Conservation (phyloP, 2,329 filamentous ascomycete species). For the Penicillium sp. region DNA sequence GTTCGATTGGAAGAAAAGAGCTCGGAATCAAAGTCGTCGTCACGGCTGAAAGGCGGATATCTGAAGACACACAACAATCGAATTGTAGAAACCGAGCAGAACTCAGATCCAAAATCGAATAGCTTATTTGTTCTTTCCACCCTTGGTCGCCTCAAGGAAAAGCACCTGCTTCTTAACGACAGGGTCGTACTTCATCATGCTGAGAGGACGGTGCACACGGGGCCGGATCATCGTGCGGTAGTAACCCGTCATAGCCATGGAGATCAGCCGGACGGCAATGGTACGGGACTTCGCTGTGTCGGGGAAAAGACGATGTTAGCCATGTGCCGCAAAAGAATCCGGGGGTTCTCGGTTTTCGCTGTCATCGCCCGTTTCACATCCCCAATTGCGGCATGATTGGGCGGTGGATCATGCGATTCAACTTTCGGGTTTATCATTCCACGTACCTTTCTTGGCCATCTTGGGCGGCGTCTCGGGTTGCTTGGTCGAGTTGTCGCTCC, state of each 20-base stretch:
- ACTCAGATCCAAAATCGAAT: neutral
- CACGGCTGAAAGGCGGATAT: neutral
- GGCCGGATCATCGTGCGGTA: constrained; percentile 89
- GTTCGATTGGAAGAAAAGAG: neutral
- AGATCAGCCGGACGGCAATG: constrained; percentile 88
- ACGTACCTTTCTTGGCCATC: constrained; percentile 26
- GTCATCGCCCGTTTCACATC: neutral
- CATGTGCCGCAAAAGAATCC: neutral
- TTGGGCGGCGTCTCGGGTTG: constrained; percentile 18
- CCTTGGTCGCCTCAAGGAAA: constrained; percentile 90
- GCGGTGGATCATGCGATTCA: neutral
- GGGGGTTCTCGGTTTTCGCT: constrained; percentile 6
- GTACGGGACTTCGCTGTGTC: constrained; percentile 80
- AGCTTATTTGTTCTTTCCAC: constrained; percentile 54
- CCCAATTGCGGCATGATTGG: neutral
- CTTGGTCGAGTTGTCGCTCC: constrained; percentile 16
- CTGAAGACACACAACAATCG: neutral
- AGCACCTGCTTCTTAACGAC: constrained; percentile 95
- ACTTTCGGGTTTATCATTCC: neutral
- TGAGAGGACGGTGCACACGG: constrained; percentile 76
- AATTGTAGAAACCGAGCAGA: neutral
- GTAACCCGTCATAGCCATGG: constrained; percentile 98
- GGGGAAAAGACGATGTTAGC: constrained; percentile 17
- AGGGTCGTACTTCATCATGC: constrained; percentile 98
- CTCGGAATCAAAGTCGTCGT: neutral